Evolutionary conservation across 768 basidiomycete genomes (phyloP), one percentile per base, ranked within the genome.

Genomic region (Leccinum obscurum): DNA sequence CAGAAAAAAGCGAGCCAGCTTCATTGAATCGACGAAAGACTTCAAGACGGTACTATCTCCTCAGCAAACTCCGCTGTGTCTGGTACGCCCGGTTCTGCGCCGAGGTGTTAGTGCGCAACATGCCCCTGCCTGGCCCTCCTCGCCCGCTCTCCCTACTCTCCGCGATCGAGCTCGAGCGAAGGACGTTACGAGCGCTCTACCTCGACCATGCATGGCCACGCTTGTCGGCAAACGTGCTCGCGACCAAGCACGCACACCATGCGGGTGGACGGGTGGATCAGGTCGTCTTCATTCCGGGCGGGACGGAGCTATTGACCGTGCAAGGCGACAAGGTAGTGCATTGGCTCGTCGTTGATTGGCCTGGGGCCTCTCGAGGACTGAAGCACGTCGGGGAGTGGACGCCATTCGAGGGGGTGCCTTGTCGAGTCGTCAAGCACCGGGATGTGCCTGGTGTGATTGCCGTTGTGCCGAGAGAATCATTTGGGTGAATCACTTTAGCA

Each of bases 221-320:
- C 0, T 30, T 70, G 37, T 59, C 62, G 30, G 55, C 72, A 0
- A 54, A 48, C 2, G 53, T 58, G 34, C 52, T 72, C 11, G 56
- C 60, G 11, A 64, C 63, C 28, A 62, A 17, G 49, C 10, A 39
- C n/a, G 13, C 24, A 0, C 46, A 52, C 17, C 48, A 48, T 10
- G 9, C 20, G 10, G 41, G 14, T 20, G 49, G 9, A 1, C 61
- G 54, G 2, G 68, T 72, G 13, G 70, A 72, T 53, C 71, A 72
- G 41, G 72, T 72, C 30, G 41, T 72, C 44, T 66, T 72, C 30
- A 55, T 72, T 17, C 62, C 56, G 1, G 71, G 71, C 2, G 70
- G 72, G 44, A 59, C 60, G 2, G 72, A 72, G 50, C 8, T 74
- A 0, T 46, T 72, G 62, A 72, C 68, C 15, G 71, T 72, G 7